These are phyloP conservation scores for Podospora tetraspora DNA, from an alignment of 495 filamentous ascomycete genomes.

Conservation along the genomic window DNA sequence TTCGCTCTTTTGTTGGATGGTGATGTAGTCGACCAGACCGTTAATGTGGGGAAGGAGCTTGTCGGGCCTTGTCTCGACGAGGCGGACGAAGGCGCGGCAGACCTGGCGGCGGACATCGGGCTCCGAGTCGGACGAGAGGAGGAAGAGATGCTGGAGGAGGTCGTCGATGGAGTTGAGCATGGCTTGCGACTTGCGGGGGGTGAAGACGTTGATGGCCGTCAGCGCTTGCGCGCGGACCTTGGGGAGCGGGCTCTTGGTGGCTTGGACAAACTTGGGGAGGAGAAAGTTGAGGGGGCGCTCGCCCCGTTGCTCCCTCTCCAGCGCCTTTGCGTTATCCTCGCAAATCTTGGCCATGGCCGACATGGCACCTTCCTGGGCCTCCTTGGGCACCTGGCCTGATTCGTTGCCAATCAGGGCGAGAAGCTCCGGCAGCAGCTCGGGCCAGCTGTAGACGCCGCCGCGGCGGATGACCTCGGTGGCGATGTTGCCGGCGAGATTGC, in stretches of 20 bases:
- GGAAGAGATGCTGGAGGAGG: conserved; percentile 76
- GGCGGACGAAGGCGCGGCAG: conserved; percentile 85
- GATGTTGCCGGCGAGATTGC: conserved; percentile 84
- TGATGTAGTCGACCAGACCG: conserved; percentile 88
- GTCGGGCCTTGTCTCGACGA: conserved; percentile 85
- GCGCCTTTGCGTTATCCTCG: conserved; percentile 83
- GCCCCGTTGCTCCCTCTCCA: conserved; percentile 81
- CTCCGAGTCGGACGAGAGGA: conserved; percentile 65
- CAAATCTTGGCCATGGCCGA: conserved; percentile 89
- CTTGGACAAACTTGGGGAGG: conserved; percentile 84
- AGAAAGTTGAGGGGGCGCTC: conserved; percentile 82
- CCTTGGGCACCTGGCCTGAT: conserved; percentile 55
- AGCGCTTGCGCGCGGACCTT: conserved; percentile 76
- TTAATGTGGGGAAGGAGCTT: conserved; percentile 84
- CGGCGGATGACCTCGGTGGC: conserved; percentile 88
- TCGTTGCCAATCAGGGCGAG: conserved; percentile 69
- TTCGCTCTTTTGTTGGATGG: conserved; percentile 80
- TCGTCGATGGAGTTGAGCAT: conserved; percentile 70
- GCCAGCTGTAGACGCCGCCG: conserved; percentile 86
- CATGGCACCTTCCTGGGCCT: conserved; percentile 90
- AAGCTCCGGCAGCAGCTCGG: conserved; percentile 78
- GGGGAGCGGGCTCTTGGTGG: conserved; percentile 65
- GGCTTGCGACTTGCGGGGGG: conserved; percentile 71
- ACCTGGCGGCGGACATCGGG: conserved; percentile 83
- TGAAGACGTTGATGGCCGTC: conserved; percentile 83